Evolutionary conservation across 345 rosid genomes (phyloP), one percentile per base, ranked within the genome.

Genomic region (Euphorbia pulcherrima): DNA sequence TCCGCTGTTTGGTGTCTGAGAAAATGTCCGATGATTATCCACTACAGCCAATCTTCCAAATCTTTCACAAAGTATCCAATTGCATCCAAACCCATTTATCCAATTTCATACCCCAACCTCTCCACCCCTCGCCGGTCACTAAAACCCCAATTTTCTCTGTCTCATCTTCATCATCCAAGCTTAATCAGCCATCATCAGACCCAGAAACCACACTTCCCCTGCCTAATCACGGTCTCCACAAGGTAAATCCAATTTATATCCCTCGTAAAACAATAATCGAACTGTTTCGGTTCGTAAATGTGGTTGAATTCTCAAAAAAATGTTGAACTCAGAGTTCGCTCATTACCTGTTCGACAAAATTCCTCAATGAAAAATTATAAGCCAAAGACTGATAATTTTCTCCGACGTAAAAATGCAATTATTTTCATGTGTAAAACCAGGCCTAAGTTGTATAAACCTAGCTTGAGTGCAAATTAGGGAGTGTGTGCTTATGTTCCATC

Each of bases 21-120:
- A 76, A 39, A 50, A 86, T 85, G 93, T 64, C 77, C 10, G 93
- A 85, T 69, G 93, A 85, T 69, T 82, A 83, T 40, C 88, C 93
- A 65, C 68, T 85, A 65, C 87, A 79, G 64, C 56, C 78, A 57
- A 72, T 89, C 68, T 70, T 81, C 65, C 82, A 71, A 8, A 82
- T 74, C 48, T 55, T 82, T 16, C 81, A 75, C 48, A 87, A 81
- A 55, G 21, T 85, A 37, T 83, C 88, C 26, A 82, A 26, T 56
- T 80, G 84, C 51, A 33, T 89, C 11, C 94, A 85, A 71, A 75
- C 79, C 69, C 92, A 80, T 53, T 70, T 92, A 70, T 81, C 85
- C 1, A 86, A 77, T 68, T 74, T 89, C 75, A 48, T 71, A 37
- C 68, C 67, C 55, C 76, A 68, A 60, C 14, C 69, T 48, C 67